These are phyloP conservation scores for Coemansia sp. DNA, from an alignment of 192 early-diverging fungal genomes.

Conservation along the genomic window DNA sequence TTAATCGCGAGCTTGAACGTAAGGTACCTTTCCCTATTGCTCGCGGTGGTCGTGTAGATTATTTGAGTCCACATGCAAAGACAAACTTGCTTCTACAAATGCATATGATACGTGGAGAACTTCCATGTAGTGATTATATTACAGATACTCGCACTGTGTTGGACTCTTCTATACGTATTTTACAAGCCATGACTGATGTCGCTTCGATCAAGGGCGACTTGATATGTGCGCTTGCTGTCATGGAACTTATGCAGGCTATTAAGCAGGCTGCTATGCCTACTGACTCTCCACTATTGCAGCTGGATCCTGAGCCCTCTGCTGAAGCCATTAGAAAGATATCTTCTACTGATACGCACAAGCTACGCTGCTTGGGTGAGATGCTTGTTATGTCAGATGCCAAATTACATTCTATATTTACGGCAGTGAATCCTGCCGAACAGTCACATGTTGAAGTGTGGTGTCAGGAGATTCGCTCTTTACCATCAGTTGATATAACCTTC, in stretches of 20 bases:
- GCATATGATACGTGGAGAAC: slow-evolving; percentile 72
- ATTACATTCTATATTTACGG: slow-evolving; percentile 11
- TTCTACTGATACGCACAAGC: neutral
- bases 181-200: slow-evolving; percentile 94
- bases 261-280: slow-evolving; percentile 87
- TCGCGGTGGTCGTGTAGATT: slow-evolving; percentile 47
- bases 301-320: slow-evolving; percentile 57
- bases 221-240: slow-evolving; percentile 64
- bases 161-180: slow-evolving; percentile 87
- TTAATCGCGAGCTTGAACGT: slow-evolving; percentile 80
- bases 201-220: slow-evolving; percentile 69
- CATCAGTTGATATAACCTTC: slow-evolving; percentile 23
- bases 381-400: slow-evolving; percentile 46
- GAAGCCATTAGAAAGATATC: slow-evolving; percentile 5
- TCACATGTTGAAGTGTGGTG: slow-evolving; percentile 21
- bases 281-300: slow-evolving; percentile 69
- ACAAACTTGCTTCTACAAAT: slow-evolving; percentile 87
- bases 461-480: slow-evolving; percentile 36
- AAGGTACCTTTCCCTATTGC: slow-evolving; percentile 67
- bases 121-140: slow-evolving; percentile 87
- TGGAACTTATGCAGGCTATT: slow-evolving; percentile 85
- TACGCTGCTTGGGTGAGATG: slow-evolving; percentile 31
- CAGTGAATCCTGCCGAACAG: slow-evolving; percentile 2
- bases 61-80: slow-evolving; percentile 88
- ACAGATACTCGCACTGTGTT: slow-evolving; percentile 90